phyloP scores from a whole-genome alignment of 306 rosid species.

The Cicer bijugum region DNA sequence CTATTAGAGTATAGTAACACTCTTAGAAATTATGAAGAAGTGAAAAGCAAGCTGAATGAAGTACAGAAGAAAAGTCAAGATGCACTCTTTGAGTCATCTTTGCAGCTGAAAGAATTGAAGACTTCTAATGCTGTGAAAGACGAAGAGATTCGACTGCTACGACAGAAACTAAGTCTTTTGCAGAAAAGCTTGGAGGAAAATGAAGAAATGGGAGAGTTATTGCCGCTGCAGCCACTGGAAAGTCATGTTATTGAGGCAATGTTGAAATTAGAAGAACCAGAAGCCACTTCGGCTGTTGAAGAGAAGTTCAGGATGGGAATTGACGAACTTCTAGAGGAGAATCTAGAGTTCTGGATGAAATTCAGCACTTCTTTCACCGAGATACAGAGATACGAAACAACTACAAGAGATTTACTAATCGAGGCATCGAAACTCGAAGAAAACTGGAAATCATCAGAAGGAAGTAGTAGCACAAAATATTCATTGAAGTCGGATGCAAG shows the following conservation, averaged over 20 bases:
- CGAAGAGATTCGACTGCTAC: constrained; percentile 76
- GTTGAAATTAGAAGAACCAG: constrained; percentile 42
- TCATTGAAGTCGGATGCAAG: constrained; percentile 73
- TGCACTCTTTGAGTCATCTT: constrained; percentile 54
- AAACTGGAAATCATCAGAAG: constrained; percentile 57
- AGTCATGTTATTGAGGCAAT: constrained; percentile 45
- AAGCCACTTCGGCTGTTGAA: constrained; percentile 61
- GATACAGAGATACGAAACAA: constrained; percentile 73
- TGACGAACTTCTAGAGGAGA: constrained; percentile 88
- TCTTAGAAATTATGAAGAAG: constrained; percentile 78
- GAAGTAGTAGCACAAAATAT: constrained; percentile 46
- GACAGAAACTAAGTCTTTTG: constrained; percentile 66
- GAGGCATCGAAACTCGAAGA: constrained; percentile 64
- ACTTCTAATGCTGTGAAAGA: constrained; percentile 69
- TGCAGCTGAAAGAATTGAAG: constrained; percentile 70
- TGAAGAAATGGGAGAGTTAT: constrained; percentile 46
- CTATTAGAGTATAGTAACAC: constrained; percentile 72
- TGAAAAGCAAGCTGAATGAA: constrained; percentile 70
- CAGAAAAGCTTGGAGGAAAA: constrained; percentile 60
- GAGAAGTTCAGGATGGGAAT: constrained; percentile 66
- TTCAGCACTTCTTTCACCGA: constrained; percentile 79
- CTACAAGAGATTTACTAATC: constrained; percentile 59
- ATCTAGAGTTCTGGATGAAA: constrained; percentile 82
- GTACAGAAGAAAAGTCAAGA: constrained; percentile 62
- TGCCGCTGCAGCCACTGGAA: constrained; percentile 16